Percentiles rank a stretch among this genome's conserved stretches.
These are phyloP conservation scores for Kluyveromyces aestuarii DNA, from an alignment of 805 yeast genomes.

Conservation along the genomic window DNA sequence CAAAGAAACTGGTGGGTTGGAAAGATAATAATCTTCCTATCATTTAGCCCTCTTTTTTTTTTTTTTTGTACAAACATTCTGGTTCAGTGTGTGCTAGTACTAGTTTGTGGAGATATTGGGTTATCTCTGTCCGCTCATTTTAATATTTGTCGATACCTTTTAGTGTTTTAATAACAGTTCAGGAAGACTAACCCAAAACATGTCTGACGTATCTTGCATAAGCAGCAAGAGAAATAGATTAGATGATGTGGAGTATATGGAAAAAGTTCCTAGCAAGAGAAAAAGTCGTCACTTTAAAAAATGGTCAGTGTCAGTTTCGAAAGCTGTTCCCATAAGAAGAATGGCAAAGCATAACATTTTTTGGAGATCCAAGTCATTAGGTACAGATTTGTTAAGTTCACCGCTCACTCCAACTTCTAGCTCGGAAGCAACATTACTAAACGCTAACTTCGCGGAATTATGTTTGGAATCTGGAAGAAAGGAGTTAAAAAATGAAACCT, in stretches of 20 bases:
- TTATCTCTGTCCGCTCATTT: constrained; percentile 4
- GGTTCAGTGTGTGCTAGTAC: neutral
- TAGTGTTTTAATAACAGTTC: no score
- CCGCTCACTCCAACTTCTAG: neutral
- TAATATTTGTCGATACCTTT: neutral
- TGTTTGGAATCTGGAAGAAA: neutral
- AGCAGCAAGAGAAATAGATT: neutral
- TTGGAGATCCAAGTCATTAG: neutral
- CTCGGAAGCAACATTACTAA: neutral
- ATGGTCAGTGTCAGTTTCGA: constrained; percentile 1
- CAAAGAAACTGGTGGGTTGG: neutral
- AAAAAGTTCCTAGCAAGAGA: neutral
- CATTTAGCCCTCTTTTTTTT: neutral
- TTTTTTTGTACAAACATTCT: neutral
- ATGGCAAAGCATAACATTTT: neutral
- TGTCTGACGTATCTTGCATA: neutral
- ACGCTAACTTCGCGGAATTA: neutral
- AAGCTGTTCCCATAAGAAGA: neutral
- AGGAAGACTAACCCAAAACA: neutral
- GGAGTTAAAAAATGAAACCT: neutral
- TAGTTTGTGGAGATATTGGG: constrained; percentile 1
- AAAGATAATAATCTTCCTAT: neutral
- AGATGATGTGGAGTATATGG: neutral
- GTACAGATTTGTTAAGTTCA: neutral
- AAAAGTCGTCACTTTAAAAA: neutral